These are phyloP conservation scores for Aspergillus quadrilineatus DNA, from an alignment of 2,329 filamentous ascomycete species.

Conservation along the genomic window DNA sequence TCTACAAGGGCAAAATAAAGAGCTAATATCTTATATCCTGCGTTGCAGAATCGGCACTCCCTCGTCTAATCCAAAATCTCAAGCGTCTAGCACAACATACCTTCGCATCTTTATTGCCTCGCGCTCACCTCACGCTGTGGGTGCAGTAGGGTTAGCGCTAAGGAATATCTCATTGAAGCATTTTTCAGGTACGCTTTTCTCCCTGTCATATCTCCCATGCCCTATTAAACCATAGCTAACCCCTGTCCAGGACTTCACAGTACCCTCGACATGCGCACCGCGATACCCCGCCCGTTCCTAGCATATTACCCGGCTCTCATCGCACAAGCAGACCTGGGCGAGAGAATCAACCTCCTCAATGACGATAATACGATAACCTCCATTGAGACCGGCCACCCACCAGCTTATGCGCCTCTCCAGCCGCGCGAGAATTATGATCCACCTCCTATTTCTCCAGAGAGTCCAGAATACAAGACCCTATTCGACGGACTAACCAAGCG, in stretches of 20 bases:
- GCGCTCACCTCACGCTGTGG: constrained; percentile 27
- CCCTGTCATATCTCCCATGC: not conserved
- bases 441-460: not conserved
- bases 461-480: not conserved
- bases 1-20: not conserved
- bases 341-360: constrained; percentile 28
- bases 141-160: constrained; percentile 31
- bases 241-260: constrained; percentile 39
- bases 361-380: constrained; percentile 1
- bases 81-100: constrained; percentile 47
- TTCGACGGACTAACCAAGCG: constrained; percentile 21
- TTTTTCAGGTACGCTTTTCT: constrained; percentile 32
- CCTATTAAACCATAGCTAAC: not conserved
- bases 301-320: constrained; percentile 45
- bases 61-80: constrained; percentile 38
- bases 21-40: not conserved
- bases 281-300: constrained; percentile 41
- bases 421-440: constrained; percentile 23
- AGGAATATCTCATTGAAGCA: constrained; percentile 45
- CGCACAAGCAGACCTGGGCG: constrained; percentile 28
- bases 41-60: constrained; percentile 36
- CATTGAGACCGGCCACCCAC: constrained; percentile 20
- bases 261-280: constrained; percentile 44
- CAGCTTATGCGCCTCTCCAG: constrained; percentile 12
- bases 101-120: constrained; percentile 48